These are phyloP conservation scores for Phoenix roebelenii DNA, from an alignment of 176 grass and related monocot genomes.

Conservation along the genomic window DNA sequence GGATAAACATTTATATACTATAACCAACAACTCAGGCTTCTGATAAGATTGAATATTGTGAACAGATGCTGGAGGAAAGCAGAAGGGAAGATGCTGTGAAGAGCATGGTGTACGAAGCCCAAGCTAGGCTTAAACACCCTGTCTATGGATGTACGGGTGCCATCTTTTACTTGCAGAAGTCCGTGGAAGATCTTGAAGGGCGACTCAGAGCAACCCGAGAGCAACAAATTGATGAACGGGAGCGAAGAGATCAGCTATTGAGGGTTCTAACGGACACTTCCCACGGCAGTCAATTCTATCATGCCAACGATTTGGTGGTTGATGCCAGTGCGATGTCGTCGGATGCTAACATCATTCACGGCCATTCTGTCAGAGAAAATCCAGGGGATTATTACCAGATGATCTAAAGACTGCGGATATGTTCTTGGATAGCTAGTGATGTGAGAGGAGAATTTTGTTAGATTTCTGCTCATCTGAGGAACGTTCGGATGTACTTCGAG, in stretches of 20 bases:
- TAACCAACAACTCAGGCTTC: too few relatives aligned
- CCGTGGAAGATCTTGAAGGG: slow-evolving; percentile 21
- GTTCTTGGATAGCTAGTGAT: too few relatives aligned
- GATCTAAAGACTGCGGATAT: too few relatives aligned
- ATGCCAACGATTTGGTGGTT: too few relatives aligned
- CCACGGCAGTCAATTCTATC: not conserved
- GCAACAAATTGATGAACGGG: not conserved
- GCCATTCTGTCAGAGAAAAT: too few relatives aligned
- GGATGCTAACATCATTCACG: too few relatives aligned
- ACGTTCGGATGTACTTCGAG: too few relatives aligned
- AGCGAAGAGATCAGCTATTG: slow-evolving; percentile 19
- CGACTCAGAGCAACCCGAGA: slow-evolving; percentile 16
- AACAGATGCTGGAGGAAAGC: slow-evolving; percentile 21
- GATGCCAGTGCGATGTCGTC: too few relatives aligned
- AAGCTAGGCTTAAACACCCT: slow-evolving; percentile 23
- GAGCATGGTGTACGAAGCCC: slow-evolving; percentile 39
- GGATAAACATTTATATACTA: too few relatives aligned
- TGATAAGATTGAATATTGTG: not conserved
- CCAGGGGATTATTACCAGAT: too few relatives aligned
- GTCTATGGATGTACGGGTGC: slow-evolving; percentile 25
- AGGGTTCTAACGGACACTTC: slow-evolving; percentile 12
- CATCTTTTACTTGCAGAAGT: slow-evolving; percentile 24
- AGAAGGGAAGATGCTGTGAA: slow-evolving; percentile 31
- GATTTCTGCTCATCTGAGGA: too few relatives aligned
- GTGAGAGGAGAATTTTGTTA: too few relatives aligned